Base-by-base conservation (phyloP, 1,284 basidiomycete species). In the Violaceomyces palustris region DNA sequence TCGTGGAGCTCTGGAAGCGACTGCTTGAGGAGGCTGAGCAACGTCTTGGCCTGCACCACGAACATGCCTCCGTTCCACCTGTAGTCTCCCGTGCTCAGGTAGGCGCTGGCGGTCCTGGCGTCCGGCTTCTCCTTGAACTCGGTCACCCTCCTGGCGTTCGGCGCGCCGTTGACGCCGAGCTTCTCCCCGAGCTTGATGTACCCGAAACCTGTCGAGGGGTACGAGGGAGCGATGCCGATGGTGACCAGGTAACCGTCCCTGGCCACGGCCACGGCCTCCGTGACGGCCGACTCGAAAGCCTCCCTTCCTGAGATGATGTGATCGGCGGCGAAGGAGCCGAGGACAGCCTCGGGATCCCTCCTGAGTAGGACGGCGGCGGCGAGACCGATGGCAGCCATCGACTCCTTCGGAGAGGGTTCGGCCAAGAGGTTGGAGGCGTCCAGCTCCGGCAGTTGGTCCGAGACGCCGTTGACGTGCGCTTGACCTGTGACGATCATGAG, bases 51-150 rank as follows among this genome's bases (percentile, higher is more conserved):
- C 45, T 70, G 60, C 40, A 73, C 71, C 15, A 73, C 71, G 28
- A 73, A 73, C 71, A 73, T 73, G 50, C 71, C 71, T 31, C 69
- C 71, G 42, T 73, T 73, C 71, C 71, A 73, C 28, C 71, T 42
- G 53, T 73, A 73, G 39, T 73, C 59, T 44, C 71, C 71, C 2
- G 71, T 73, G 22, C 41, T 42, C 12, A 73, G 53, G 50, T 73
- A 73, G 11, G 67, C 67, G 14, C 61, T 50, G 3, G 71, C 71
- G 2, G 71, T 73, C 11, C 64, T 39, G 1, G 71, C 71, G 36
- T 73, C 71, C n/a, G 71, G 71, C 59, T 73, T 73, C 42, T 73
- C 71, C 60, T 72, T 72, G 61, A 73, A 73, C 42, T 73, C 69
- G 23, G 62, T 61, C 14, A 73, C 71, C 7, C 55, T 38, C 23